Conservation (phyloP, 1,139 yeast genomes). For the Hansenula sp. region DNA sequence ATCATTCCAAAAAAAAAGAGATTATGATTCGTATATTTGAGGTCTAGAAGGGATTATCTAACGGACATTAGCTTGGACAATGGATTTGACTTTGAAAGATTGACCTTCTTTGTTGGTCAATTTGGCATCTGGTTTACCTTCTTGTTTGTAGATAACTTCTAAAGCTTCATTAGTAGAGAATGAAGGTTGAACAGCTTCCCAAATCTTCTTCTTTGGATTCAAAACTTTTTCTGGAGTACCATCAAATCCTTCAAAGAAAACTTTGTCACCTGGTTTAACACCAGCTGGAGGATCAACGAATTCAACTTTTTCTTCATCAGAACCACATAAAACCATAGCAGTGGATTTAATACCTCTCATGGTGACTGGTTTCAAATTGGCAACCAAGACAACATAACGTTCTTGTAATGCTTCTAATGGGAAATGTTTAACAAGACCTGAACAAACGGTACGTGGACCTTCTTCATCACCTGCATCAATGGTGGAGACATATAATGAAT, state of each 20-base stretch:
- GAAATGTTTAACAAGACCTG: conserved; percentile 80
- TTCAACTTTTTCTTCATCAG: conserved; percentile 67
- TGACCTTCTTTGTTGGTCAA: conserved; percentile 78
- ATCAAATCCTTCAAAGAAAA: conserved; percentile 87
- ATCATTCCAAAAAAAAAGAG: too few relatives aligned
- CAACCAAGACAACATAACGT: conserved; percentile 76
- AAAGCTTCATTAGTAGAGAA: conserved; percentile 75
- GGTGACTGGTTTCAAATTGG: conserved; percentile 85
- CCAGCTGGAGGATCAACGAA: conserved; percentile 94
- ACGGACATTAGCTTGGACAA: conserved; percentile 72
- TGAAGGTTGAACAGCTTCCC: conserved; percentile 92
- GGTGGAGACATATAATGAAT: conserved; percentile 90
- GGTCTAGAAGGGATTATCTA: conserved; percentile 31
- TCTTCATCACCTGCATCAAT: conserved; percentile 95
- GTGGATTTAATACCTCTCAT: conserved; percentile 94
- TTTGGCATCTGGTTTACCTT: conserved; percentile 72
- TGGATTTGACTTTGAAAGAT: conserved; percentile 60
- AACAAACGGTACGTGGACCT: conserved; percentile 97
- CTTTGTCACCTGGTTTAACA: conserved; percentile 94
- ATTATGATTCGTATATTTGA: too few relatives aligned
- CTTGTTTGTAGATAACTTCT: conserved; percentile 75
- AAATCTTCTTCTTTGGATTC: conserved; percentile 97
- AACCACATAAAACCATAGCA: conserved; percentile 97
- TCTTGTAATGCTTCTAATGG: conserved; percentile 81
- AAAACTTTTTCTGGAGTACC: conserved; percentile 87